A percentile compares a stretch with the other conserved stretches of the same genome.
Conservation (phyloP, 352 stramenopile species). For the Phytophthora uliginosa region DNA sequence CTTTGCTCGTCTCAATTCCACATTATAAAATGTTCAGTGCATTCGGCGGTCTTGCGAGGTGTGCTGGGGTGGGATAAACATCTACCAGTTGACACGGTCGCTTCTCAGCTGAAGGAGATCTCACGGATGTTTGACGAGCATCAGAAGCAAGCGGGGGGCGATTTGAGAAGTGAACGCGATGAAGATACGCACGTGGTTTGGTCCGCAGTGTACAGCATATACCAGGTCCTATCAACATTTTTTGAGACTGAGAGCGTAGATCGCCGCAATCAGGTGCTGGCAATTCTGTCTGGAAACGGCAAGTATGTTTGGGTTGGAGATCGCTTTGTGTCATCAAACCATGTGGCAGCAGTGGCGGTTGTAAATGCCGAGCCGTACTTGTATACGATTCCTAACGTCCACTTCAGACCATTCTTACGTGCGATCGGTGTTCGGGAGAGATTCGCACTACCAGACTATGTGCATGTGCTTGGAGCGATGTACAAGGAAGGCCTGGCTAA, state of each 20-base stretch:
- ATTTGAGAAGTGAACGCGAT: constrained; percentile 1
- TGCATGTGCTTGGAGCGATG: constrained; percentile 69
- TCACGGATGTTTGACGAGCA: constrained; percentile 43
- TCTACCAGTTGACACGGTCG: constrained; percentile 51
- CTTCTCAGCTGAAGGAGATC: constrained; percentile 62
- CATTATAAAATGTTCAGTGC: constrained; percentile 58
- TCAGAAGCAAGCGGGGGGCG: constrained; percentile 1
- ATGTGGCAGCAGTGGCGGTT: constrained; percentile 58
- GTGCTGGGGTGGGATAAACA: constrained; percentile 60
- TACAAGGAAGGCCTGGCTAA: constrained; percentile 42
- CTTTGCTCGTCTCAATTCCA: constrained; percentile 77
- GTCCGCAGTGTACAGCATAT: constrained; percentile 70
- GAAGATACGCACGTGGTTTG: constrained; percentile 53
- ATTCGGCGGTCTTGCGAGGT: constrained; percentile 49
- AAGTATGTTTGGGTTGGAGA: constrained; percentile 75
- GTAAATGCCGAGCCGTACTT: constrained; percentile 79
- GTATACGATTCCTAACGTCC: constrained; percentile 66
- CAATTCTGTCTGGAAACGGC: constrained; percentile 47
- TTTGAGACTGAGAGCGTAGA: constrained; percentile 53
- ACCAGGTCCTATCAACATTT: constrained; percentile 64
- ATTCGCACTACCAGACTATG: constrained; percentile 68
- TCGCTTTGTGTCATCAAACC: constrained; percentile 57
- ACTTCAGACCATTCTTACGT: constrained; percentile 73
- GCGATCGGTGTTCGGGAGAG: constrained; percentile 69
- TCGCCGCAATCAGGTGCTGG: constrained; percentile 40